Percentiles rank a stretch among this genome's conserved stretches.
These are phyloP conservation scores for Piper longum DNA, from an alignment of 164 flowering plant species.

Conservation along the genomic window DNA sequence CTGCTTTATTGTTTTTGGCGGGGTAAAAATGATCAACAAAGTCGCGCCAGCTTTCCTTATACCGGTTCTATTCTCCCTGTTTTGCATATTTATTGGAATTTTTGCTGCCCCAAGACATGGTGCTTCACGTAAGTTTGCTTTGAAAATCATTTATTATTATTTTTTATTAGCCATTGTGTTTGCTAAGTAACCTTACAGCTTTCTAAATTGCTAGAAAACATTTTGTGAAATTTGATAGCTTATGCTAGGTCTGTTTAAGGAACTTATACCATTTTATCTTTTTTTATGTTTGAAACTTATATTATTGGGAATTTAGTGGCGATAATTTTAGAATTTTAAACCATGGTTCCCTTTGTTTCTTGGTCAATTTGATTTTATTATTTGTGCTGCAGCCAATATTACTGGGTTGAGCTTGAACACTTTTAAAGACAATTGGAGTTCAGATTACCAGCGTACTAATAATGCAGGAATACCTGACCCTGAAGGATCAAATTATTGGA, in stretches of 20 bases:
- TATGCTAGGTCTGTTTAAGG: no score
- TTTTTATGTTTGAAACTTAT: no score
- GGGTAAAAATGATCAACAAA: slow-evolving; percentile 91
- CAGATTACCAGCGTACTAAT: slow-evolving; percentile 71
- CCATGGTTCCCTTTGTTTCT: neutral
- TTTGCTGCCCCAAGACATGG: slow-evolving; percentile 41
- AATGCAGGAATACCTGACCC: slow-evolving; percentile 88
- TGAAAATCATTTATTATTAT: neutral
- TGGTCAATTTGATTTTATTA: slow-evolving; percentile 1
- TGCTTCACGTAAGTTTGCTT: slow-evolving; percentile 43
- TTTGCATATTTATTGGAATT: slow-evolving; percentile 81
- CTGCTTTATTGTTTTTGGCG: slow-evolving; percentile 96
- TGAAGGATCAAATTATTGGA: slow-evolving; percentile 58
- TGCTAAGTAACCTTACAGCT: no score
- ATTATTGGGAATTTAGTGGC: no score
- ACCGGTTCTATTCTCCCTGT: slow-evolving; percentile 76
- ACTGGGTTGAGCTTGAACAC: slow-evolving; percentile 75
- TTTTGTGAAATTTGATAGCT: no score
- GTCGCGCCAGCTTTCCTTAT: slow-evolving; percentile 97
- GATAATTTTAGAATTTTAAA: no score
- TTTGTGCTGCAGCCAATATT: slow-evolving; percentile 48
- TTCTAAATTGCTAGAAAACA: no score
- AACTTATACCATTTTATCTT: no score
- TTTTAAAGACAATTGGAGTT: slow-evolving; percentile 76
- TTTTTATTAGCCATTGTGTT: no score